These are phyloP conservation scores for Aspergillus affinis DNA, from an alignment of 495 filamentous ascomycete species.

Conservation along the genomic window DNA sequence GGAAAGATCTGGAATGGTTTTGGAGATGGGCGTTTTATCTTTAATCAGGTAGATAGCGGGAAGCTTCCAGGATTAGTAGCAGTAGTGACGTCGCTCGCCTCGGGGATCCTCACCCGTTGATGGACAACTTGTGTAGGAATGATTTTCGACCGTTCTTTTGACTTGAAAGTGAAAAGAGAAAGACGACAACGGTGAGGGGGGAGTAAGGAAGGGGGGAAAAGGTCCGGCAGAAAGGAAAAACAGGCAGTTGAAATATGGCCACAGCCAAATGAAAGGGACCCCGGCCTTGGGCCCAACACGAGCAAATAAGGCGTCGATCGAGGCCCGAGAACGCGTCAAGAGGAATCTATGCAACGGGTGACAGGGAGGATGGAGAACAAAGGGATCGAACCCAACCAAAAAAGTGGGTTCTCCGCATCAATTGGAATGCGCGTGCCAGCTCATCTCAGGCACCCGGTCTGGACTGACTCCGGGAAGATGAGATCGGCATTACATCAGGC, in stretches of 20 bases:
- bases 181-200: neutral
- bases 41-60: neutral
- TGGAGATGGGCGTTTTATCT: neutral
- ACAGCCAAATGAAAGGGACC: neutral
- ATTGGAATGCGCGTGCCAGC: neutral
- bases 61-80: neutral
- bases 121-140: neutral
- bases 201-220: neutral
- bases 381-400: neutral
- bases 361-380: neutral
- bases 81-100: neutral
- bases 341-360: too few species aligned
- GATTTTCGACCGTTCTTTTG: neutral
- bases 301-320: neutral
- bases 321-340: neutral
- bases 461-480: neutral
- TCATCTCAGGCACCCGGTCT: neutral
- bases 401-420: neutral
- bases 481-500: neutral
- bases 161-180: neutral
- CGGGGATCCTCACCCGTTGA: neutral
- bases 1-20: neutral
- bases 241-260: neutral
- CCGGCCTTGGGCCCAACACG: neutral
- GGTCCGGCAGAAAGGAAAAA: neutral